Percentiles rank a stretch among this genome's conserved stretches.
Evolutionary conservation across 176 grass and related monocot genomes (phyloP).

Genomic region (Saccharum spontaneum): DNA sequence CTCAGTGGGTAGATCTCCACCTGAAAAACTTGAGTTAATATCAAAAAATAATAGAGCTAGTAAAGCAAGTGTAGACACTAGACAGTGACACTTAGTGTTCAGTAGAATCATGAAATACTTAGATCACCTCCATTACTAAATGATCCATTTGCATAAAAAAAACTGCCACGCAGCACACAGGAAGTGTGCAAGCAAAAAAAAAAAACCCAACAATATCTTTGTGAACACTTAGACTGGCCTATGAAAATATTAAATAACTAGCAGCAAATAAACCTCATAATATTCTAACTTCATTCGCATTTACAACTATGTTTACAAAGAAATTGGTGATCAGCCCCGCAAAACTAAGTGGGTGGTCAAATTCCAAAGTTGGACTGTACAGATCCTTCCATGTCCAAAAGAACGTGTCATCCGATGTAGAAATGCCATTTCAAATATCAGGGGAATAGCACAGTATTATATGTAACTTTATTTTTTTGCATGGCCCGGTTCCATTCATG

Average conservation of each 20-base stretch:
- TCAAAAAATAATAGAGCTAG: constrained; percentile 11
- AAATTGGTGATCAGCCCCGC: neutral
- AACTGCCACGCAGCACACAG: neutral
- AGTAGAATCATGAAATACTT: constrained; percentile 26
- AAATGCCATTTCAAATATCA: neutral
- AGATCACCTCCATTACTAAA: constrained; percentile 7
- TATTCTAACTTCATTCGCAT: neutral
- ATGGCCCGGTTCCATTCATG: neutral
- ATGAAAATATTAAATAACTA: neutral
- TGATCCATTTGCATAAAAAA: neutral
- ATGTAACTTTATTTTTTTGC: neutral
- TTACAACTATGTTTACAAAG: neutral
- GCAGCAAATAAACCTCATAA: neutral
- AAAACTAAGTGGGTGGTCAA: neutral
- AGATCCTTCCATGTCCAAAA: neutral
- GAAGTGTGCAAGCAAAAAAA: neutral
- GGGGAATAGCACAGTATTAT: neutral
- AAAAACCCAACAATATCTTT: neutral
- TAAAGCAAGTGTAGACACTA: constrained; percentile 13
- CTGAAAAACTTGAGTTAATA: constrained; percentile 58
- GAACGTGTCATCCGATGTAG: neutral
- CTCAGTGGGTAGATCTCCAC: constrained; percentile 95
- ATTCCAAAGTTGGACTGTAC: neutral
- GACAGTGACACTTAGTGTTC: neutral
- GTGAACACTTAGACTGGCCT: neutral